Conservation (phyloP, 106 monocot genomes). For the Xerophyta viscosa region DNA sequence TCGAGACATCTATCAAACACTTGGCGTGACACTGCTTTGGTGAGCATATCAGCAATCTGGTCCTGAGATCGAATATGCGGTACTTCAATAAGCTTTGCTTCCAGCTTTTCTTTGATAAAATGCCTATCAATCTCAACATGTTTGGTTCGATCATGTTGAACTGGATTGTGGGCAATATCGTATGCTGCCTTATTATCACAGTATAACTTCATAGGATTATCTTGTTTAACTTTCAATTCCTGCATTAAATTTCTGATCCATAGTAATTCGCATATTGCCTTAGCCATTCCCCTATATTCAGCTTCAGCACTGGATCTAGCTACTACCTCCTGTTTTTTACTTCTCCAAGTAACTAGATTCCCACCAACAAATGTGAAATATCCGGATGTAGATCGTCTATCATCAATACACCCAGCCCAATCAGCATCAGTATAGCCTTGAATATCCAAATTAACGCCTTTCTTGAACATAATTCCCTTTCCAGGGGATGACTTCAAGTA, state of each 20-base stretch:
- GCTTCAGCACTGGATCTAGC: background rate
- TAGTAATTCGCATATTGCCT: background rate
- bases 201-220: background rate
- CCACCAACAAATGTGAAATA: too few relatives aligned
- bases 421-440: conserved; percentile 2
- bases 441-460: background rate
- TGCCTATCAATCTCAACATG: background rate
- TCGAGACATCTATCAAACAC: too few relatives aligned
- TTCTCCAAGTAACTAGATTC: too few relatives aligned
- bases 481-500: background rate
- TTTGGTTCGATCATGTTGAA: background rate
- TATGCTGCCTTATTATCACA: conserved; percentile 1
- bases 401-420: background rate
- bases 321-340: too few relatives aligned
- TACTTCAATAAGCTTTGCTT: too few relatives aligned
- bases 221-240: background rate
- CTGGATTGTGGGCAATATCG: background rate
- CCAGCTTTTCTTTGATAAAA: background rate
- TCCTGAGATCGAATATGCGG: too few relatives aligned
- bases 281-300: background rate
- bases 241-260: background rate
- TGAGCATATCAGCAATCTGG: too few relatives aligned
- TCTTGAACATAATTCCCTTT: background rate
- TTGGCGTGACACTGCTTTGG: too few relatives aligned
- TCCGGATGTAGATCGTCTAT: background rate